Base-by-base conservation (phyloP, 2,329 filamentous ascomycete species). In the Alternaria sp. region DNA sequence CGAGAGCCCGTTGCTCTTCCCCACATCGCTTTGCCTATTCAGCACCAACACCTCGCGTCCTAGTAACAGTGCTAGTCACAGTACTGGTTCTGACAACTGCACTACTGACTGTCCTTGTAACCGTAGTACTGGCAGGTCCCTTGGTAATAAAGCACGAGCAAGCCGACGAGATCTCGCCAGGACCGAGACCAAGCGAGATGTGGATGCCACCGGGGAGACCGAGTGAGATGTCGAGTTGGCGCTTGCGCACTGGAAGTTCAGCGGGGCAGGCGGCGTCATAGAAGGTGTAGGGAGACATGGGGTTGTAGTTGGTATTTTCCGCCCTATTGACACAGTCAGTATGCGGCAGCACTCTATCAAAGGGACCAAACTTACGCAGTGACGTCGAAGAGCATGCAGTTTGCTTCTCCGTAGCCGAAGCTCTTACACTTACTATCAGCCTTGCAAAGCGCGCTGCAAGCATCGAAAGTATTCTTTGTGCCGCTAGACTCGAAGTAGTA, bases 401-500 rank as follows among this genome's bases (percentile, higher is more conserved):
- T 75, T 16, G 73, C 68, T 44, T 76, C 73, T 28, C 74, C 74
- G 38, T 75, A 76, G 20, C 72, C 74, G 30, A 75, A 76, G 43
- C 67, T 70, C 63, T 71, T 70, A 63, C 74, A 76, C 30, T 74
- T 71, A 11, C 63, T 58, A 50, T 76, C 74, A 10, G 73, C 74
- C 45, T 74, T 73, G 69, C 74, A 76, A 40, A 72, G 70, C 2
- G 68, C 70, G 30, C 65, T 66, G 64, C 74, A 76, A 10, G 70
- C 67, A 2, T 66, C 50, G 49, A 68, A 76, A 8, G 67, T 76
- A 61, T 75, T 76, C 64, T 74, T 74, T 2, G 73, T 76, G 25
- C 74, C 74, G 45, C 66, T 72, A 27, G 72, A 75, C 46, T 76
- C 74, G 50, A 76, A 76, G 64, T 73, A 74, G 67, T 75, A 76